Evolutionary conservation across 1,284 basidiomycete species (phyloP).

Genomic region (Coriolopsis trogii): DNA sequence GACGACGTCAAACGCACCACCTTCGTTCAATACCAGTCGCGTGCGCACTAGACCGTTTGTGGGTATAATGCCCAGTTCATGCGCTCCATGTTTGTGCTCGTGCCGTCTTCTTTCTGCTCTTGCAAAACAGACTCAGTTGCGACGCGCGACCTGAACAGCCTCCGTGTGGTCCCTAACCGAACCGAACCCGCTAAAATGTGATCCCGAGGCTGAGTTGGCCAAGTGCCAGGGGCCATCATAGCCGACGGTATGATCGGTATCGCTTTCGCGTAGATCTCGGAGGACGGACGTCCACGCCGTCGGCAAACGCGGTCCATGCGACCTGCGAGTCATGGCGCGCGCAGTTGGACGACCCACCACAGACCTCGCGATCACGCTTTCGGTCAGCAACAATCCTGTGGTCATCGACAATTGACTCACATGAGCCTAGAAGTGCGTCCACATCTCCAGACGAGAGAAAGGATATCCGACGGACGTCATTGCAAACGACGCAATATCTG

Average conservation of each 20-base stretch:
- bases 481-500: no score
- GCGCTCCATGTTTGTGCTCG: no score
- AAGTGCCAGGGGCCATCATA: conserved; percentile 12
- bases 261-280: conserved; percentile 10
- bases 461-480: no score
- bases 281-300: background rate
- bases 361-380: no score
- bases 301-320: background rate
- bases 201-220: conserved; percentile 13
- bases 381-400: no score
- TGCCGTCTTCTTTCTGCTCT: no score
- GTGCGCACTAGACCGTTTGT: background rate
- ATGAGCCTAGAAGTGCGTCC: no score
- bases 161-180: background rate
- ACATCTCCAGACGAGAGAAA: no score
- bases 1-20: background rate
- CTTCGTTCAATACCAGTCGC: background rate
- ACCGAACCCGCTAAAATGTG: background rate
- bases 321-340: background rate
- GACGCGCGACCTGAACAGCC: no score
- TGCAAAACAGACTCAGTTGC: no score
- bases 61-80: background rate
- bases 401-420: no score
- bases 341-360: no score
- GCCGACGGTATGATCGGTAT: conserved; percentile 11